Evolutionary conservation across 352 stramenopile species (phyloP).

Genomic region (Ophiocytium majus): DNA sequence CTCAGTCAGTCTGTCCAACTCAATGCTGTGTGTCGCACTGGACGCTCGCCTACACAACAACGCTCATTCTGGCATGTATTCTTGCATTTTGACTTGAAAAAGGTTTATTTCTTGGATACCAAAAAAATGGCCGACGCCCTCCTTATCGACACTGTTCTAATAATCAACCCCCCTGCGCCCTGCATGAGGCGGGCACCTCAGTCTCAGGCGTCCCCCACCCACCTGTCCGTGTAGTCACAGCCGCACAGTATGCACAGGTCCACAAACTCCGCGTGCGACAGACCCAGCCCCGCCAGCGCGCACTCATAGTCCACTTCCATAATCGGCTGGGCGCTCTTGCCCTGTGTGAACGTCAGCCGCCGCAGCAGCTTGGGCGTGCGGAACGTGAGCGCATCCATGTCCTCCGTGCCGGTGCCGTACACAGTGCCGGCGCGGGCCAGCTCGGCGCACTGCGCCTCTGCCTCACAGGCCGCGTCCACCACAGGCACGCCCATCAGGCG

Average conservation of each 20-base stretch:
- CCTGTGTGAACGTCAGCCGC: conserved; percentile 74
- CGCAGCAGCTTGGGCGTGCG: conserved; percentile 89
- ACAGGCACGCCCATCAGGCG: conserved; percentile 57
- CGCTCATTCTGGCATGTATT: too few relatives aligned
- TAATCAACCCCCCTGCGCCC: too few relatives aligned
- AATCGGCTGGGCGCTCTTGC: conserved; percentile 77
- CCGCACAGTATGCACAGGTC: conserved; percentile 98
- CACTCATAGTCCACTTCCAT: conserved; percentile 77
- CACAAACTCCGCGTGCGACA: conserved; percentile 93
- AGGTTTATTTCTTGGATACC: too few relatives aligned
- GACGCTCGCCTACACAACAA: too few relatives aligned
- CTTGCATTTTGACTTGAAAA: too few relatives aligned
- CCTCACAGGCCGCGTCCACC: conserved; percentile 87
- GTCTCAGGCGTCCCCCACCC: conserved; percentile 55
- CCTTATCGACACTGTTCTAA: too few relatives aligned
- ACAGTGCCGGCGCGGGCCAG: conserved; percentile 83
- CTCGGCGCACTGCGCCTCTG: conserved; percentile 93
- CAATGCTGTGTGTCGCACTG: too few relatives aligned
- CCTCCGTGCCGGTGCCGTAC: conserved; percentile 92
- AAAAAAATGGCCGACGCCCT: too few relatives aligned
- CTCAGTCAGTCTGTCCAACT: too few relatives aligned
- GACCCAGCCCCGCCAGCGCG: conserved; percentile 73
- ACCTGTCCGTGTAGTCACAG: conserved; percentile 91
- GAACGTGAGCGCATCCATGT: conserved; percentile 99
- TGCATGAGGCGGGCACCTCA: too few relatives aligned